A percentile compares a stretch with the other conserved stretches of the same genome.
Evolutionary conservation across 2,329 filamentous ascomycete genomes (phyloP).

Genomic region (Pyrenophora seminiperda): DNA sequence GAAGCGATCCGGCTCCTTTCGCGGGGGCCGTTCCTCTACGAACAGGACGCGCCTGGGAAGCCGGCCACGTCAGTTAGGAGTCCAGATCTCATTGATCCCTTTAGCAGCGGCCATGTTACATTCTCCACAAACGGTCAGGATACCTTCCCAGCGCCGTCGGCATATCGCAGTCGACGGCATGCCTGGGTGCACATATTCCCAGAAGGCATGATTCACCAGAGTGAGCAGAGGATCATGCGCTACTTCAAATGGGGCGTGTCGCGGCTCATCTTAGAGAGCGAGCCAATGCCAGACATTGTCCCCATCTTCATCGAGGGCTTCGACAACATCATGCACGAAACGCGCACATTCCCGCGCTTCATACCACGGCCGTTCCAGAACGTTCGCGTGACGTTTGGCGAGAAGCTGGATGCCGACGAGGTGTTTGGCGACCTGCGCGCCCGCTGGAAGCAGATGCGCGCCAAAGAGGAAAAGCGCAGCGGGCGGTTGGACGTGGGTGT

Average conservation of each 20-base stretch:
- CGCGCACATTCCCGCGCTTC: slow-evolving; percentile 77
- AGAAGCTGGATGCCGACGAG: slow-evolving; percentile 72
- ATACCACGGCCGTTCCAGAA: slow-evolving; percentile 74
- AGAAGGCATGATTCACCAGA: slow-evolving; percentile 92
- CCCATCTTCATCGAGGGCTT: slow-evolving; percentile 95
- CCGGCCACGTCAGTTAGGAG: slow-evolving; percentile 32
- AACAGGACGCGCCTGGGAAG: slow-evolving; percentile 33
- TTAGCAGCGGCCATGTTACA: slow-evolving; percentile 57
- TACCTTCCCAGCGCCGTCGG: slow-evolving; percentile 71
- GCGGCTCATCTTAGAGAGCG: slow-evolving; percentile 85
- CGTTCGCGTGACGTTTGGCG: slow-evolving; percentile 77
- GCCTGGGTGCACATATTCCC: slow-evolving; percentile 96
- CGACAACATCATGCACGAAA: slow-evolving; percentile 86
- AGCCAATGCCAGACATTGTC: slow-evolving; percentile 84
- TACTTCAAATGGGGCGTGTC: slow-evolving; percentile 99
- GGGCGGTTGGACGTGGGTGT: slow-evolving; percentile 59
- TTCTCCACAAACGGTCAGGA: slow-evolving; percentile 73
- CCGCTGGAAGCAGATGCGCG: slow-evolving; percentile 73
- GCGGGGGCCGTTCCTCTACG: slow-evolving; percentile 54
- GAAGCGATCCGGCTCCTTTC: slow-evolving; percentile 86
- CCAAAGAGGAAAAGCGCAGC: slow-evolving; percentile 55
- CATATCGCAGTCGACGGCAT: slow-evolving; percentile 70
- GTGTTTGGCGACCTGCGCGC: slow-evolving; percentile 78
- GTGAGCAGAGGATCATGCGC: slow-evolving; percentile 75
- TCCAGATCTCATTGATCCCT: slow-evolving; percentile 57